Evolutionary conservation across 345 rosid genomes (phyloP), one percentile per base, ranked within the genome.

Genomic region (Passiflora organensis): DNA sequence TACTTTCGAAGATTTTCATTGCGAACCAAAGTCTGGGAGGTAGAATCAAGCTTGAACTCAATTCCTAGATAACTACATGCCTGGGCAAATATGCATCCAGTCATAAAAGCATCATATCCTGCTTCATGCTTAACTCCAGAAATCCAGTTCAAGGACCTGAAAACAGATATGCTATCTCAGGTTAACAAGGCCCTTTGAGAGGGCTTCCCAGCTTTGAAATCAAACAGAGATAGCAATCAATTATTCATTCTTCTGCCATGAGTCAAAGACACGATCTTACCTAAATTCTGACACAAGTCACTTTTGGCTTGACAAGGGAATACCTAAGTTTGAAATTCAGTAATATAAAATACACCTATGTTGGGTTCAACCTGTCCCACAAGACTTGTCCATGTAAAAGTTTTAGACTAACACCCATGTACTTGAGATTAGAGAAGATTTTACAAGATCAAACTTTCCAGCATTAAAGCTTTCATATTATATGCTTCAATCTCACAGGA

Each of bases 21-120:
- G 25, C 50, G 64, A 0, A 74, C 77, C 59, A 86, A 60, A 74
- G 63, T 68, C 63, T 73, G 72, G 1, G 76, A 63, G 42, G 76
- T 58, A 0, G 76, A 69, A 38, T 59, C 67, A 14, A 44, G 74
- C 21, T 71, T 69, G 72, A 93, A 89, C 63, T 89, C 83, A 32
- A 93, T 66, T 23, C 86, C 97, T 10, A 86, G 69, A 69, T 78
- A 80, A 75, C 72, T 74, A 73, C 95, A 89, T 58, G 87, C 78
- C 78, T 93, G 94, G 2, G 91, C 87, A 66, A 93, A 93, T 59
- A 89, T 53, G 56, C 95, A 89, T 14, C 99, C 97, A 39, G 99
- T 89, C 99, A 93, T 89, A 78, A 93, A 93, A 66, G 97, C 99
- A 93, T 93, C 99, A 72, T 86, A 93, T 39, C 99, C 99, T 9